Evolutionary conservation across 495 filamentous ascomycete genomes (phyloP), one percentile per base, ranked within the genome.

Genomic region (Aspergillus wentii): DNA sequence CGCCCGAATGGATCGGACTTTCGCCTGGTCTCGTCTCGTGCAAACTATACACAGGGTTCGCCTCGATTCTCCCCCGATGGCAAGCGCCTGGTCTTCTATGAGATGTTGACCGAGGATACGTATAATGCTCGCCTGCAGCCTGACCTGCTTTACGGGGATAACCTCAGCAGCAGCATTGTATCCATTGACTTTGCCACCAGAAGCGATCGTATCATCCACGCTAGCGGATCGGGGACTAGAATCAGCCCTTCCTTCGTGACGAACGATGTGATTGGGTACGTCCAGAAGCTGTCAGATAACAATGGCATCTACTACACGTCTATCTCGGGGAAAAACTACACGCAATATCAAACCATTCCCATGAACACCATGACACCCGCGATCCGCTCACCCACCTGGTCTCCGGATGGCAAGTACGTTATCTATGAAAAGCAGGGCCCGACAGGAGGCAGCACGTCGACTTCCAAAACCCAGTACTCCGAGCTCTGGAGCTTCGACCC

Each of bases 181-280:
- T 35, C 31, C 9, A 27, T 46, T 4, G 37, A 46, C 20, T 41
- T 46, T 13, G 43, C 43, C 14, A 46, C 43, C 10, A 38, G 43
- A 23, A 26, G 21, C 21, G 25, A 37, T 10, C 26, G 33, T 16
- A 21, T 35, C n/a, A 18, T 10, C 2, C 37, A 46, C 23, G 41
- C 43, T 9, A 35, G 21, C 7, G 31, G 20, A 4, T 26, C 9
- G 11, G 33, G 34, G 8, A 29, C 20, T 15, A 46, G 41, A n/a
- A 19, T 46, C 26, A n/a, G 14, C 26, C 26, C 26, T 4, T 13
- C 11, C 10, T 29, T n/a, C 14, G 25, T 46, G 11, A 33, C 13
- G 17, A 40, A 38, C 19, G 30, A 23, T 20, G 41, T 36, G 16
- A 37, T 46, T 9, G 43, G 37, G 5, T 46, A 46, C 33, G 14